Conservation (phyloP, 345 rosid genomes). For the Raphanus raphanistrum region DNA sequence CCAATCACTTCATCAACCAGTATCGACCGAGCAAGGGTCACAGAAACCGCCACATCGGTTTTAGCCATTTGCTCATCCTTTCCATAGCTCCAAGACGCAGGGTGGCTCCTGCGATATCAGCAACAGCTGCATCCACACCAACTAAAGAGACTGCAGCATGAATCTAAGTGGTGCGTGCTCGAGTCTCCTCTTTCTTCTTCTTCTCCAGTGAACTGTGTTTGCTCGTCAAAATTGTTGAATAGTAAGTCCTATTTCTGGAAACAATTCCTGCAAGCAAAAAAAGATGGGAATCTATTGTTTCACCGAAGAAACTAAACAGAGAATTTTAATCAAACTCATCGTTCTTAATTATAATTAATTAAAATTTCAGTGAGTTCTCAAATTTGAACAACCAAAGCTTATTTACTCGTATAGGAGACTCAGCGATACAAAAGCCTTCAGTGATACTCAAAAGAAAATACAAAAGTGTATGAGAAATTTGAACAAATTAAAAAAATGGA, state of each 20-base stretch:
- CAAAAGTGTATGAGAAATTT: neutral
- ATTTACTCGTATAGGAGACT: no score
- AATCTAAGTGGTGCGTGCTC: slow-evolving; percentile 80
- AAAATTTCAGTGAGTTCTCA: no score
- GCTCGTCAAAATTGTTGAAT: neutral
- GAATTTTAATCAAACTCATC: no score
- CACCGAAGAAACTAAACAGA: neutral
- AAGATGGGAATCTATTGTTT: no score
- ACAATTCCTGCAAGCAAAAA: no score
- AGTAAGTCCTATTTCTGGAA: neutral
- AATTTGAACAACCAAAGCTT: no score
- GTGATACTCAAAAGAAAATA: no score
- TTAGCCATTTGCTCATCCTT: slow-evolving; percentile 83
- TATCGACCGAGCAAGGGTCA: slow-evolving; percentile 72
- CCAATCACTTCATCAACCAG: slow-evolving; percentile 88
- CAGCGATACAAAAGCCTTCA: no score
- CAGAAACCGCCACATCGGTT: slow-evolving; percentile 79
- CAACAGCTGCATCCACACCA: slow-evolving; percentile 79
- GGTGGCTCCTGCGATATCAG: slow-evolving; percentile 73
- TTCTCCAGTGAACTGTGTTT: slow-evolving; percentile 22
- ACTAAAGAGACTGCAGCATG: slow-evolving; percentile 78
- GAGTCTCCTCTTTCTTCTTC: slow-evolving; percentile 50
- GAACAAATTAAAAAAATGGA: no score
- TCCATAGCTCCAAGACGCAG: slow-evolving; percentile 62
- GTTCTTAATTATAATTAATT: no score